Evolutionary conservation across 1,284 basidiomycete genomes (phyloP).

Genomic region (Cutaneotrichosporon spelunceum): DNA sequence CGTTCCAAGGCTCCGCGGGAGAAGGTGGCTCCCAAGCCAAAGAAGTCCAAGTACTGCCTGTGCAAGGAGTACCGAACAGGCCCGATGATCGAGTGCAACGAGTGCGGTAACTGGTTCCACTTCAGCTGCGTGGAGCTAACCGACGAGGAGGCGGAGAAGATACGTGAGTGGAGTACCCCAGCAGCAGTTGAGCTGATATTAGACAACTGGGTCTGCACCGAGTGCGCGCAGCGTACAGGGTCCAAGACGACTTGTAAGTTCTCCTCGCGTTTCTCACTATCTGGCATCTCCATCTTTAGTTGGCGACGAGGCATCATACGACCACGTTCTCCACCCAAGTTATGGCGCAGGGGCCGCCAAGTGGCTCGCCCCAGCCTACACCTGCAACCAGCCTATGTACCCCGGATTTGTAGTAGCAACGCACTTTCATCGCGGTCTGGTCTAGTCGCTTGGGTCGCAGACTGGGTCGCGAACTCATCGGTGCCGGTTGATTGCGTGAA

Average conservation of each 20-base stretch:
- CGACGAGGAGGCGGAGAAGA: slow-evolving; percentile 37
- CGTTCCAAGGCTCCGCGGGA: slow-evolving; percentile 4
- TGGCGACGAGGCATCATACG: not conserved
- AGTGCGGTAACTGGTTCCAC: slow-evolving; percentile 48
- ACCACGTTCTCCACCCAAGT: not conserved
- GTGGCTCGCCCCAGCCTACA: not conserved
- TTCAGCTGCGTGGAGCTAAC: slow-evolving; percentile 38
- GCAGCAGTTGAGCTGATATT: slow-evolving; percentile 5
- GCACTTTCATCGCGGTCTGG: not conserved
- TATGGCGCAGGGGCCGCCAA: not conserved
- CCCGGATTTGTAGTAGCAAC: slow-evolving; percentile 1
- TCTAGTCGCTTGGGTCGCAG: not conserved
- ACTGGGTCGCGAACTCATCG: not conserved
- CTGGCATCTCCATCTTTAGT: not conserved
- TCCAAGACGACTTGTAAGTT: slow-evolving; percentile 44
- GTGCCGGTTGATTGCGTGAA: not conserved
- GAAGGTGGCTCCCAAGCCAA: slow-evolving; percentile 7
- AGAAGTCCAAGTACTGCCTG: slow-evolving; percentile 35
- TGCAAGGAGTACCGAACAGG: slow-evolving; percentile 35
- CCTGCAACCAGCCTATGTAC: not conserved
- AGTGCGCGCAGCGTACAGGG: slow-evolving; percentile 33
- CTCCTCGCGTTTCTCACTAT: not conserved
- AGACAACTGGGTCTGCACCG: slow-evolving; percentile 40
- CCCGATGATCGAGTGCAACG: slow-evolving; percentile 49
- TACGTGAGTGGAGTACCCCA: slow-evolving; percentile 33